Evolutionary conservation across 257 asterid genomes (phyloP), one percentile per base, ranked within the genome.

Genomic region (Solanum tacnaense): DNA sequence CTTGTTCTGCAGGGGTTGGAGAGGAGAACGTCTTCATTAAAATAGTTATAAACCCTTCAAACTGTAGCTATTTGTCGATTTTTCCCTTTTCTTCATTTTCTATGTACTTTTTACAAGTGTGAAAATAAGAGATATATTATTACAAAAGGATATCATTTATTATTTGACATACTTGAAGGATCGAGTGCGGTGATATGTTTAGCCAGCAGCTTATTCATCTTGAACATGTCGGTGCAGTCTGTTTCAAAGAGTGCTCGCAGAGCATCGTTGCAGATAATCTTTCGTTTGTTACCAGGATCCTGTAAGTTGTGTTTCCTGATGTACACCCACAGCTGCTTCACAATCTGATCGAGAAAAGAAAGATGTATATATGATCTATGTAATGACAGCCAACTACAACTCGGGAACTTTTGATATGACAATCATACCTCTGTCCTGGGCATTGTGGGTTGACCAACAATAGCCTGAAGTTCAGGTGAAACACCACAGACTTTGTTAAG

Each of bases 151-250:
- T 1, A 18, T 29, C 70, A 3, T 29, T 9, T 81, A 58, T 84
- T 83, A 39, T 87, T 70, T 84, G 21, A 74, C 94, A 78, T 94
- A 95, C 98, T 91, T 9, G 91, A 73, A 32, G 96, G 94, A 65
- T 94, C 98, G 41, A 93, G 96, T 7, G 97, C 89, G 15, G 91
- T 89, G 52, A 96, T 96, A 89, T 95, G 99, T 83, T 96, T 94
- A 13, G 99, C 94, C 71, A 95, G 95, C 92, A 96, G 89, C 92
- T 96, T 94, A 89, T 95, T 96, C 98, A 95, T 95, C 98, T 95
- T 96, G 95, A 95, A 95, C 98, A 95, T 95, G 91, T 95, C 97
- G 9, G 98, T 95, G 89, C 94, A 91, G 85, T 95, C 97, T 18
- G 94, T 92, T 89, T 95, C 97, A 81, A 95, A 93, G 76, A 95